Evolutionary conservation across 305 asterid genomes (phyloP).

Genomic region (Galium porrigens): DNA sequence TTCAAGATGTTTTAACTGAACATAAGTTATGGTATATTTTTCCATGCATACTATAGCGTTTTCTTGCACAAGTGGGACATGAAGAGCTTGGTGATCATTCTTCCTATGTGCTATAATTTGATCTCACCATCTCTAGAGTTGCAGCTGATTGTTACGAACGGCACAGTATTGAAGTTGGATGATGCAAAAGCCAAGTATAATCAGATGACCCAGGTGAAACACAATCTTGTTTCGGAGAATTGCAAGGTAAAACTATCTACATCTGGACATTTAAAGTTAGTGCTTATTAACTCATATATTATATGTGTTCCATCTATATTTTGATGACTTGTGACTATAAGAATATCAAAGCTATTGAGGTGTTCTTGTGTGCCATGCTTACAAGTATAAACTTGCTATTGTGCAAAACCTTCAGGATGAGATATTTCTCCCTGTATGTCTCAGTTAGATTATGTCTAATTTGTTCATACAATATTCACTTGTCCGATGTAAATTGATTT

Average conservation of each 20-base stretch:
- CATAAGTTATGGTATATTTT: not conserved
- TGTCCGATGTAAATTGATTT: not conserved
- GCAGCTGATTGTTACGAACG: conserved; percentile 4
- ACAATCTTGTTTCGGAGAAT: conserved; percentile 10
- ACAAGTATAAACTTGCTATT: not conserved
- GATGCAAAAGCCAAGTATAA: conserved; percentile 13
- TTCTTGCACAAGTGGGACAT: not conserved
- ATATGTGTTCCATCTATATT: not conserved
- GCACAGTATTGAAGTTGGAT: conserved; percentile 13
- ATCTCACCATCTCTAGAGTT: conserved; percentile 11
- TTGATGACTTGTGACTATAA: not conserved
- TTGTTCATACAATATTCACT: not conserved
- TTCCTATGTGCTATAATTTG: not conserved
- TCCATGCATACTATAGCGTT: not conserved
- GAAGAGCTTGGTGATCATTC: not conserved
- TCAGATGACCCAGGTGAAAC: conserved; percentile 8
- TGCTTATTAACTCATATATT: conserved; percentile 3
- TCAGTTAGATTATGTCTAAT: not conserved
- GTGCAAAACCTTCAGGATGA: conserved; percentile 4
- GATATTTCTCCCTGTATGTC: not conserved
- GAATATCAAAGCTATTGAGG: not conserved
- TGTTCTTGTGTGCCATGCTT: not conserved
- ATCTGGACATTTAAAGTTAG: not conserved
- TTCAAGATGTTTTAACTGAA: not conserved
- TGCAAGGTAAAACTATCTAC: conserved; percentile 12